Base-by-base conservation (phyloP, 176 grass and related monocot species). In the Oryza meridionalis region DNA sequence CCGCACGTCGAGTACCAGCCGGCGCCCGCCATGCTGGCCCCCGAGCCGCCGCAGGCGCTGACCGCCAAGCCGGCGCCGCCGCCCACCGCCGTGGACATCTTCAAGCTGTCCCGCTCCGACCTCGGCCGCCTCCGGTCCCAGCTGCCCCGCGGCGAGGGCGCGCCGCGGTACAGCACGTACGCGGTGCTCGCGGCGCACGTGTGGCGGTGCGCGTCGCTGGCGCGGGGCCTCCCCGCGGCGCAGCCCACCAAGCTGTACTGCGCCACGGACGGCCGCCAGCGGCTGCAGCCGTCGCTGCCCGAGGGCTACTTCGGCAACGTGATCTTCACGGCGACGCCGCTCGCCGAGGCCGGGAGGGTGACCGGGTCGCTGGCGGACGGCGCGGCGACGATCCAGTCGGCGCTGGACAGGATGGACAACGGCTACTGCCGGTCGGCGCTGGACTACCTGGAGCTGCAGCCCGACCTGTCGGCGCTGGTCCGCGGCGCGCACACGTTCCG, bases 271-370 rank as follows among this genome's bases (percentile, higher is more conserved):
- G 95, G 95, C 9, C 90, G 95, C 64, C 86, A 90, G 73, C 86
- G 95, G 49, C 79, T 97, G 71, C 85, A 31, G 61, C 92, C 95
- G 12, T 11, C 78, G 44, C 90, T 97, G 0, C 95, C 92, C 0
- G 80, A 89, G 7, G 92, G 95, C 1, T 97, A 97, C 87, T 94
- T 94, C 69, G 95, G 95, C 63, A 97, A 97, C 80, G 95, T 97
- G 50, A 94, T 97, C 72, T 97, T 97, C 92, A 97, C 90, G 0
- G 86, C 90, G 11, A 97, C 95, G 38, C 95, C 95, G 15, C 76
- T 97, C 26, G 90, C 90, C 0, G 47, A 79, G 9, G 84, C 90
- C 0, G 76, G 87, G 32, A 86, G 84, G 70, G 95, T 97, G 46
- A 70, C 81, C 42, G 53, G 65, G 7, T 58, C 50, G 2, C 85